A percentile compares a stretch with the other conserved stretches of the same genome.
Evolutionary conservation across 2,329 filamentous ascomycete genomes (phyloP).

Genomic region (Daldinia eschscholtzii): DNA sequence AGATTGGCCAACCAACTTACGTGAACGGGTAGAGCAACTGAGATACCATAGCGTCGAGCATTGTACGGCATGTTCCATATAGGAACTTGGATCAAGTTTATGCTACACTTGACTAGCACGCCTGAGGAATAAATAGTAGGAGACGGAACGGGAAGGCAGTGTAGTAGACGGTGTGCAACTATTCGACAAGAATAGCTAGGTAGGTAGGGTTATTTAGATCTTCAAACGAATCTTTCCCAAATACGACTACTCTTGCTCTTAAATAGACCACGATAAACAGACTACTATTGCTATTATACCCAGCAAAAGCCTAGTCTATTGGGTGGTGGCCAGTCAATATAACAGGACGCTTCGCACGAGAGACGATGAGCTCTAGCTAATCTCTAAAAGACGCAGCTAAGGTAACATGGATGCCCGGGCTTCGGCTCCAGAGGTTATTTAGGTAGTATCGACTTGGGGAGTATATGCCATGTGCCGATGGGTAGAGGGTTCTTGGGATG

Average conservation of each 20-base stretch:
- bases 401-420: constrained; percentile 17
- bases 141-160: constrained; percentile 23
- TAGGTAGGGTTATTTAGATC: constrained; percentile 25
- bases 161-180: constrained; percentile 26
- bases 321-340: constrained; percentile 19
- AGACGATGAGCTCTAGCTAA: constrained; percentile 19
- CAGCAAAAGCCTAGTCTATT: constrained; percentile 11
- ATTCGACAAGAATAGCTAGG: constrained; percentile 21
- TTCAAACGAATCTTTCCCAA: constrained; percentile 16
- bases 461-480: constrained; percentile 37
- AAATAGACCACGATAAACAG: constrained; percentile 22
- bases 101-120: constrained; percentile 24
- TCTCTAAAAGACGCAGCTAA: constrained; percentile 16
- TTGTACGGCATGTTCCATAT: constrained; percentile 49
- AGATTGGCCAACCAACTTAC: constrained; percentile 45
- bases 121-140: constrained; percentile 25
- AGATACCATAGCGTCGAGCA: constrained; percentile 44
- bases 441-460: constrained; percentile 25
- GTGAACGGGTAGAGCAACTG: constrained; percentile 40
- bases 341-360: constrained; percentile 9
- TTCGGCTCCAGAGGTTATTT: constrained; percentile 16
- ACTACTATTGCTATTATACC: constrained; percentile 24
- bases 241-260: constrained; percentile 16
- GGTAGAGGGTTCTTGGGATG: constrained; percentile 21
- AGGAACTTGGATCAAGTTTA: constrained; percentile 36